These are phyloP conservation scores for Pichia paraexigua DNA, from an alignment of 805 yeast genomes.

Conservation along the genomic window DNA sequence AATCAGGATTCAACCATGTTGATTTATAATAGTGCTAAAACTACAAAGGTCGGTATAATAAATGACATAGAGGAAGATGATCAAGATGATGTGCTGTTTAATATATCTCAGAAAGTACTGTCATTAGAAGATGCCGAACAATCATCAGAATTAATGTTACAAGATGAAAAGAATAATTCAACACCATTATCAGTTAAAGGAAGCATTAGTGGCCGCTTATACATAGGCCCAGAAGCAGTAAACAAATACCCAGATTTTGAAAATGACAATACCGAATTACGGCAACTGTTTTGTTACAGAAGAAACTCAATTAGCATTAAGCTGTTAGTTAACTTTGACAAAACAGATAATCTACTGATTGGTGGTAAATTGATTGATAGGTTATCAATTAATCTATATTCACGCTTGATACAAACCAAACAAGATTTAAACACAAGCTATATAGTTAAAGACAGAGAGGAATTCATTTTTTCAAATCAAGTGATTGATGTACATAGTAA, in stretches of 20 bases:
- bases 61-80: not conserved
- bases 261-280: not conserved
- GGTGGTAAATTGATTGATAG: not conserved
- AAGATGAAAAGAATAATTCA: not conserved
- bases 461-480: not conserved
- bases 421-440: not conserved
- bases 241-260: not conserved
- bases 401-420: not conserved
- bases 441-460: not conserved
- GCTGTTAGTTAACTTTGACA: not conserved
- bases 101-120: not conserved
- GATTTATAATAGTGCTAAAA: not conserved
- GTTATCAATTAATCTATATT: not conserved
- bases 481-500: not conserved
- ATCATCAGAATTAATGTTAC: not conserved
- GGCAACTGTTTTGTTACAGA: slow-evolving; percentile 9
- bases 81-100: not conserved
- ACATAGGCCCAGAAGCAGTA: slow-evolving; percentile 5
- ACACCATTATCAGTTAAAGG: not conserved
- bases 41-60: too few species aligned
- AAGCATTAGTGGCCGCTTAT: slow-evolving; percentile 4
- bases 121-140: not conserved
- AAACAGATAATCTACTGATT: not conserved
- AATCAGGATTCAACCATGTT: not conserved
- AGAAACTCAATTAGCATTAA: slow-evolving; percentile 3